Evolutionary conservation across 2,329 filamentous ascomycete genomes (phyloP), one percentile per base, ranked within the genome.

Genomic region (Penicillium sp.): DNA sequence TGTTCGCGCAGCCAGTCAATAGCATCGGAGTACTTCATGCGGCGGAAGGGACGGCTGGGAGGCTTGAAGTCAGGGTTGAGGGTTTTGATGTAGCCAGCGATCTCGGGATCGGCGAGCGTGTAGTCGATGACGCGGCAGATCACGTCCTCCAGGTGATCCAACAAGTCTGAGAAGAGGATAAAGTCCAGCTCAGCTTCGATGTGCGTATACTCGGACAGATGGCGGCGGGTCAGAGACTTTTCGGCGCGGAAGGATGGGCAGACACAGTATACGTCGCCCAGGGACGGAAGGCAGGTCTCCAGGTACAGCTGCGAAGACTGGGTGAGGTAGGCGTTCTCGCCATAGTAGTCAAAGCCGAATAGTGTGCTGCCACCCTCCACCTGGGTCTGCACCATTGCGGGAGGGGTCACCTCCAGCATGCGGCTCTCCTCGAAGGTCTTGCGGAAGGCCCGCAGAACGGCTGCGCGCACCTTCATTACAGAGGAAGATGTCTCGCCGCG

Each of bases 181-280:
- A 93, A 97, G 76, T 97, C 93, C 52, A 98, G 80, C 72, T 98
- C 93, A 51, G 86, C 92, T 75, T 98, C 93, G 60, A 98, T 82
- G 75, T 98, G 93, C 1, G 91, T 95, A 77, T 96, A 98, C 74
- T 98, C 93, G 42, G 89, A 88, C 63, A 98, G 75, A 70, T 98
- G 93, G 65, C 93, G 88, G 54, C 93, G 87, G 43, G 93, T 98
- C 50, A 97, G 79, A 6, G 87, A 92, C 76, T 96, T 96, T 74
- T 98, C 93, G 12, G 93, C 93, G 54, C 93, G 91, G 85, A 98
- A 98, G 1, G 92, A 97, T 72, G 95, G 95, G 73, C 95, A 91
- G 64, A 98, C 92, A 69, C 92, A 97, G 81, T 95, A 98, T 46
- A 96, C 90, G 68, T 96, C 89, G 61, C 93, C 93, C 64, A 97